phyloP scores from a whole-genome alignment of 768 basidiomycete species.

The Lactifluus subvellereus region DNA sequence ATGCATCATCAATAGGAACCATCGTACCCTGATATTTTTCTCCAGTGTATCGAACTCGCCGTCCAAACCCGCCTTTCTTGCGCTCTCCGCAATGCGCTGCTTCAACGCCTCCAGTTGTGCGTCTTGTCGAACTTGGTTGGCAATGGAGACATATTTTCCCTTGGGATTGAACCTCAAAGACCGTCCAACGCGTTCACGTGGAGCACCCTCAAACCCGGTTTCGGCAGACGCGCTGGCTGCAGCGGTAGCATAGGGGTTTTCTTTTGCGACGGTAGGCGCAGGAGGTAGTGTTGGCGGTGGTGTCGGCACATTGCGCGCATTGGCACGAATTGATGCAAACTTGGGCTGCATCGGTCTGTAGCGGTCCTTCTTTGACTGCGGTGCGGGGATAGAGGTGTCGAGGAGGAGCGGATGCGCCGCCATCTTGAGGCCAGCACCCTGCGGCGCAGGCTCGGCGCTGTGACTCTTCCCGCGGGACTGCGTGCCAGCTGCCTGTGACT shows the following conservation, averaged over 20 bases:
- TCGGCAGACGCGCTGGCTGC: slow-evolving; percentile 43
- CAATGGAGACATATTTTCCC: slow-evolving; percentile 81
- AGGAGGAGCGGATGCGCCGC: slow-evolving; percentile 83
- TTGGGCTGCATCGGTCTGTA: slow-evolving; percentile 99
- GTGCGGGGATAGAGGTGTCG: slow-evolving; percentile 52
- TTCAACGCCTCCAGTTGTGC: slow-evolving; percentile 85
- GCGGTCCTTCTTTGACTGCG: slow-evolving; percentile 79
- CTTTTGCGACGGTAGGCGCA: slow-evolving; percentile 34
- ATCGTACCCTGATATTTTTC: slow-evolving; percentile 75
- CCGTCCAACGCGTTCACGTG: slow-evolving; percentile 62
- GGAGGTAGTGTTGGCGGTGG: slow-evolving; percentile 42
- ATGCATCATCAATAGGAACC: not conserved
- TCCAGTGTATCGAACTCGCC: slow-evolving; percentile 89
- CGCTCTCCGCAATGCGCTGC: slow-evolving; percentile 87
- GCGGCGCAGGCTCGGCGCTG: slow-evolving; percentile 58
- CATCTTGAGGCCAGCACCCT: slow-evolving; percentile 84
- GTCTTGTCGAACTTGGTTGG: slow-evolving; percentile 66
- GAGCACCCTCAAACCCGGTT: slow-evolving; percentile 65
- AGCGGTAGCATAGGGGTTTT: slow-evolving; percentile 75
- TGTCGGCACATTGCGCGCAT: slow-evolving; percentile 67
- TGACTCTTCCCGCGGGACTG: slow-evolving; percentile 50
- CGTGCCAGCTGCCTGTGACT: slow-evolving; percentile 42
- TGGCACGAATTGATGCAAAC: slow-evolving; percentile 93
- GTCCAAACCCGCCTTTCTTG: slow-evolving; percentile 90
- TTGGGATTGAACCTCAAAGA: slow-evolving; percentile 85